Conservation (phyloP, 1,284 basidiomycete genomes). For the Irpex sp. region DNA sequence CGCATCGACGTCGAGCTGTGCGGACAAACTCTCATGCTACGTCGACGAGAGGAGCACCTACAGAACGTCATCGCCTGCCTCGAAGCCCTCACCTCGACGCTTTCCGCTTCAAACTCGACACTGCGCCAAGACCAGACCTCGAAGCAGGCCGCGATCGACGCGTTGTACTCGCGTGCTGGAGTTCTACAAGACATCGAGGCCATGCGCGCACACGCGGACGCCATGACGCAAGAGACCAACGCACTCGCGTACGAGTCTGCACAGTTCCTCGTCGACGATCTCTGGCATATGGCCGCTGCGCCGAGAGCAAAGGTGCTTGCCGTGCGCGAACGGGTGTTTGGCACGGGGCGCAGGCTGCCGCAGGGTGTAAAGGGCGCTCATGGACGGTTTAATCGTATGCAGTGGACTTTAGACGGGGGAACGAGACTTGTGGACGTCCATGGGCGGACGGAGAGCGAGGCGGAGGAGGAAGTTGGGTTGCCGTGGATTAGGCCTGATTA, state of each 20-base stretch:
- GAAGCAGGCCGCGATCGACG: constrained; percentile 42
- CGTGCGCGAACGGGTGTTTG: constrained; percentile 56
- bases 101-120: constrained; percentile 49
- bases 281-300: constrained; percentile 62
- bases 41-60: constrained; percentile 56
- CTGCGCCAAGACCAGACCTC: constrained; percentile 54
- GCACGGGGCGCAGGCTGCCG: constrained; percentile 35
- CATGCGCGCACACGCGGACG: constrained; percentile 45
- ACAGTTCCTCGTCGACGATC: constrained; percentile 58
- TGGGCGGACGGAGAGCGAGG: constrained; percentile 73
- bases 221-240: constrained; percentile 57
- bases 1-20: constrained; percentile 74
- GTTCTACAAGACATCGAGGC: constrained; percentile 49
- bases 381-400: constrained; percentile 57
- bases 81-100: constrained; percentile 46
- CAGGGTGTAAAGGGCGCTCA: constrained; percentile 49
- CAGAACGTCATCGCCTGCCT: constrained; percentile 40
- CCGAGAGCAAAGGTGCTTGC: constrained; percentile 61
- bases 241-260: constrained; percentile 68
- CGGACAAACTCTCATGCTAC: constrained; percentile 67
- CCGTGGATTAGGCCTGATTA: constrained; percentile 32
- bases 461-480: constrained; percentile 58
- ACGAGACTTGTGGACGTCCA: constrained; percentile 59
- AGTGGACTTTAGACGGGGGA: constrained; percentile 64
- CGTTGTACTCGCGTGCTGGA: constrained; percentile 41